These are phyloP conservation scores for Scutellaria minor DNA, from an alignment of 257 asterid species.

Conservation along the genomic window DNA sequence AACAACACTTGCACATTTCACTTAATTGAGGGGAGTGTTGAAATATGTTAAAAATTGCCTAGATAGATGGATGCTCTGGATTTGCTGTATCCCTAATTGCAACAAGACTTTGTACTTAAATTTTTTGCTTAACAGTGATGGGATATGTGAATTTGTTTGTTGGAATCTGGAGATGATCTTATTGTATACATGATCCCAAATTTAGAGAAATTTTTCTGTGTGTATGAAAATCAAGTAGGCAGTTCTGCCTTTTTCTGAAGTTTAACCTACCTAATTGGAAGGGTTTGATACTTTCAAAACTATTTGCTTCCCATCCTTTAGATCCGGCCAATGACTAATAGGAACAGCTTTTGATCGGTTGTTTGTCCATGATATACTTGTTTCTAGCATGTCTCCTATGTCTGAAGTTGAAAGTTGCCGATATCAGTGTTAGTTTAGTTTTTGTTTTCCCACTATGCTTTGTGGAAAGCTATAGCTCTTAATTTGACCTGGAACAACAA, in stretches of 20 bases:
- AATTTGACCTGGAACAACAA: no score
- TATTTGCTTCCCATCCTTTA: neutral
- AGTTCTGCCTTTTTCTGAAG: constrained; percentile 1
- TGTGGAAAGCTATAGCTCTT: no score
- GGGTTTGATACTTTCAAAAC: neutral
- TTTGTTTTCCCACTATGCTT: no score
- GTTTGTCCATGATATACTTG: neutral
- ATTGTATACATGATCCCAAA: neutral
- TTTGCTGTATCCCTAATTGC: neutral
- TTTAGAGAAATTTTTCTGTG: constrained; percentile 1
- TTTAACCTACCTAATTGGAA: constrained; percentile 17
- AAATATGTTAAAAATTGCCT: constrained; percentile 4
- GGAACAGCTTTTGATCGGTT: no score
- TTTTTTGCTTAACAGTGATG: constrained; percentile 5
- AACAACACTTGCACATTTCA: neutral
- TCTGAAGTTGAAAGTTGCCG: constrained; percentile 19
- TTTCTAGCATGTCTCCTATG: neutral
- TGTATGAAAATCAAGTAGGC: neutral
- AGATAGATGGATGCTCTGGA: neutral
- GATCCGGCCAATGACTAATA: no score
- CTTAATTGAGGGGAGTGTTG: constrained; percentile 10
- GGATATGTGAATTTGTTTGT: constrained; percentile 7
- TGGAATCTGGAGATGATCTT: constrained; percentile 21
- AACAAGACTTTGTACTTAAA: neutral
- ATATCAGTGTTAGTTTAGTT: neutral